Conservation (phyloP, 257 asterid genomes). For the Jacaranda mimosifolia region DNA sequence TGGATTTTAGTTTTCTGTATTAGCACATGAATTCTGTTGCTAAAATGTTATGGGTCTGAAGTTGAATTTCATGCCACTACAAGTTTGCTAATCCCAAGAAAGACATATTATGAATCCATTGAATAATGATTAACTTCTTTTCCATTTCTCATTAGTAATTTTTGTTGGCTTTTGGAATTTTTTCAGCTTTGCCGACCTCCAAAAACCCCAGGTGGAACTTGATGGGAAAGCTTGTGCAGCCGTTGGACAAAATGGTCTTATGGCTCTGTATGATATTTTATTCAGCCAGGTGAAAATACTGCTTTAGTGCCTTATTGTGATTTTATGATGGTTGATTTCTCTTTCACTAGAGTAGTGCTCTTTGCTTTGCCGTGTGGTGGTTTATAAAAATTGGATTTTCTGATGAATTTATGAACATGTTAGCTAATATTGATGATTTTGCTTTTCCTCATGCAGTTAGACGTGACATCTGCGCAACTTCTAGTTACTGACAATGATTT, state of each 20-base stretch:
- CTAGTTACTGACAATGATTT: conserved; percentile 89
- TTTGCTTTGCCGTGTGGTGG: neutral
- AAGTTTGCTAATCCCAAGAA: conserved; percentile 7
- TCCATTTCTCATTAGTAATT: too few species aligned
- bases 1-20: neutral
- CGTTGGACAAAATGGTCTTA: conserved; percentile 97
- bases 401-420: neutral
- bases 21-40: neutral
- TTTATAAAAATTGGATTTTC: neutral
- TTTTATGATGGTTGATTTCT: neutral
- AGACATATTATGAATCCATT: neutral
- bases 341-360: neutral
- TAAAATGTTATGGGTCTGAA: neutral
- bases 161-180: neutral
- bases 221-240: conserved; percentile 99
- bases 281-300: conserved; percentile 81
- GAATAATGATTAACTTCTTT: too few species aligned
- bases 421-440: conserved; percentile 18
- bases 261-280: conserved; percentile 94
- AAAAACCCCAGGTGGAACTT: conserved; percentile 93
- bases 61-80: neutral
- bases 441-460: conserved; percentile 58
- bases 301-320: neutral
- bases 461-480: conserved; percentile 82
- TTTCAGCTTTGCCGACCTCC: conserved; percentile 95